phyloP scores from a whole-genome alignment of 306 rosid species.

The Rosa chinensis region DNA sequence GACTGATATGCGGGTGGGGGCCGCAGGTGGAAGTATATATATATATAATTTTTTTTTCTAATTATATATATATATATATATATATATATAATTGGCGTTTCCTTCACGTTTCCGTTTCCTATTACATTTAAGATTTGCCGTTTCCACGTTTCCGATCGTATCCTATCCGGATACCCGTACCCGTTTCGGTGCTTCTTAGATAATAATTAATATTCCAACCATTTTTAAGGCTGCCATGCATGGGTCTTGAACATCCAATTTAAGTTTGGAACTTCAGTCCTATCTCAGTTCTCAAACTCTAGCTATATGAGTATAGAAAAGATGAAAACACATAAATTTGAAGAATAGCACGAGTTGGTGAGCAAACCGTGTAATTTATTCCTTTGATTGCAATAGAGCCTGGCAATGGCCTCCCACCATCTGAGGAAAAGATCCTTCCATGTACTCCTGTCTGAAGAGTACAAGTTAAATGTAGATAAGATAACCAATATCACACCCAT shows the following conservation, averaged over 20 bases:
- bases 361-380: constrained; percentile 68
- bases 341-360: not conserved
- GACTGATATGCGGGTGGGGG: too few species aligned
- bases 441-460: constrained; percentile 75
- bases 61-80: too few species aligned
- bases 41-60: too few species aligned
- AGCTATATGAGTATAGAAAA: not conserved
- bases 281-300: not conserved
- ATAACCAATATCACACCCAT: constrained; percentile 19
- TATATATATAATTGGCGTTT: too few species aligned
- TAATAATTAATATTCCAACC: not conserved
- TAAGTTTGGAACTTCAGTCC: not conserved
- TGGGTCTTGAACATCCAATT: not conserved
- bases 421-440: constrained; percentile 82
- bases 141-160: too few species aligned
- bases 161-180: too few species aligned
- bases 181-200: too few species aligned
- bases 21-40: too few species aligned
- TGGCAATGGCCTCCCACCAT: constrained; percentile 70
- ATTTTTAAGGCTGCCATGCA: not conserved
- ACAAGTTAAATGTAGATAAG: constrained; percentile 25
- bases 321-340: not conserved
- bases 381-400: constrained; percentile 61
- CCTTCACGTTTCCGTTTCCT: too few species aligned
- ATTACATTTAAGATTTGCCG: too few species aligned